These are phyloP conservation scores for Rhizophagus clarus DNA, from an alignment of 192 early-diverging fungal species.

Conservation along the genomic window DNA sequence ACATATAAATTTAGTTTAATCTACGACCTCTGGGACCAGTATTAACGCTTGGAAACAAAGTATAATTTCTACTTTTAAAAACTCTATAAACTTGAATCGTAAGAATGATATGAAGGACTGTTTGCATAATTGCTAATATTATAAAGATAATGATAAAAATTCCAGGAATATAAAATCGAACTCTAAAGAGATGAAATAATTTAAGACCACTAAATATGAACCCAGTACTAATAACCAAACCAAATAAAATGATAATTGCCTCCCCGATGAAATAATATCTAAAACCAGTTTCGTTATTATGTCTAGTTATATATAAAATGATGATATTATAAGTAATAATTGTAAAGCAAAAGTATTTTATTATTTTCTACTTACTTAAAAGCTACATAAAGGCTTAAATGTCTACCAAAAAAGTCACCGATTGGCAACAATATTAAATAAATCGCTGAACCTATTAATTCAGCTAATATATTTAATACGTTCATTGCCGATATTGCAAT, in stretches of 20 bases:
- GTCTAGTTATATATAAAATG: not conserved
- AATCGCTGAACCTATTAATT: not conserved
- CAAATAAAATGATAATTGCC: not conserved
- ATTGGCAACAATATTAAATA: not conserved
- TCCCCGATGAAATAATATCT: slow-evolving; percentile 13
- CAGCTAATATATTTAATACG: not conserved
- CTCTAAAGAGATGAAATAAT: not conserved
- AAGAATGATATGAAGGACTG: not conserved
- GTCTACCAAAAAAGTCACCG: slow-evolving; percentile 14
- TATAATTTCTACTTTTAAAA: not conserved
- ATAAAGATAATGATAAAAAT: not conserved
- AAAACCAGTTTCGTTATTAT: not conserved
- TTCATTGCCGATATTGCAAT: not conserved
- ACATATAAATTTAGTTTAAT: no score
- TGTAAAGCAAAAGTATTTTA: no score
- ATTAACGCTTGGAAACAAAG: not conserved
- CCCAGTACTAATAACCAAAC: not conserved
- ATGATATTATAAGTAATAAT: no score
- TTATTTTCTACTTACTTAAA: not conserved
- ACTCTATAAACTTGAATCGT: not conserved
- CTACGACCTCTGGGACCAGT: no score
- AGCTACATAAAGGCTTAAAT: slow-evolving; percentile 16
- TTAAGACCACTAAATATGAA: not conserved
- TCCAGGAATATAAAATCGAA: not conserved
- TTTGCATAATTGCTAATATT: not conserved